Evolutionary conservation across 768 basidiomycete genomes (phyloP).

Genomic region (Rhodocollybia butyracea): DNA sequence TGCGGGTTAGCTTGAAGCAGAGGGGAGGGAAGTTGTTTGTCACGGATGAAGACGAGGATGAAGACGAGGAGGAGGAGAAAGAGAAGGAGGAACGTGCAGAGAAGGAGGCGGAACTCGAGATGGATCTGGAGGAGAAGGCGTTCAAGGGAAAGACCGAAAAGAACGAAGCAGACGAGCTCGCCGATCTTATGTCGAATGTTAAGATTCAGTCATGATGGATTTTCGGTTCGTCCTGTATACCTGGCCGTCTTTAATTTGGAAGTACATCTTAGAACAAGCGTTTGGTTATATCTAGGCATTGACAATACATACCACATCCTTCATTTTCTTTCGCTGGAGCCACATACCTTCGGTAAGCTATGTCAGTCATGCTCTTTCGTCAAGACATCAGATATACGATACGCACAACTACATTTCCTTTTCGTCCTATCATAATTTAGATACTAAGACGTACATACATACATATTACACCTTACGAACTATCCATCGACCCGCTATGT

Average conservation of each 20-base stretch:
- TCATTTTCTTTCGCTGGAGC: too few species aligned
- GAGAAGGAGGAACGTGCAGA: slow-evolving; percentile 33
- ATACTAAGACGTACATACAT: not conserved
- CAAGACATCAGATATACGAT: too few species aligned
- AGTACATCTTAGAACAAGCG: not conserved
- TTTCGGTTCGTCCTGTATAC: not conserved
- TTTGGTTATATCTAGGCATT: too few species aligned
- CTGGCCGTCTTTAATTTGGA: not conserved
- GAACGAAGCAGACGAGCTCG: slow-evolving; percentile 53
- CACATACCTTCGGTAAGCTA: too few species aligned
- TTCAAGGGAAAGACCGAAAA: slow-evolving; percentile 21
- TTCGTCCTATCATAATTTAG: too few species aligned
- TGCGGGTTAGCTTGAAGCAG: slow-evolving; percentile 53
- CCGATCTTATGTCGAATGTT: slow-evolving; percentile 66
- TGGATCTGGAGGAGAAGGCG: slow-evolving; percentile 25
- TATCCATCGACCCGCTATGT: slow-evolving; percentile 55
- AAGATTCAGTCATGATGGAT: slow-evolving; percentile 28
- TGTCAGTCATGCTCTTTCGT: too few species aligned
- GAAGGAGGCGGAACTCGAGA: slow-evolving; percentile 19
- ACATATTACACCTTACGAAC: slow-evolving; percentile 20
- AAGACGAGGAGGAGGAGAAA: slow-evolving; percentile 63
- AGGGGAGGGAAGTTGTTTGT: slow-evolving; percentile 66
- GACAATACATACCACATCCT: too few species aligned
- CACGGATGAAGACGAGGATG: slow-evolving; percentile 80
- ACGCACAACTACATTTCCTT: too few species aligned